Conservation (phyloP, 2,329 filamentous ascomycete species). For the Hypoxylon sp. region DNA sequence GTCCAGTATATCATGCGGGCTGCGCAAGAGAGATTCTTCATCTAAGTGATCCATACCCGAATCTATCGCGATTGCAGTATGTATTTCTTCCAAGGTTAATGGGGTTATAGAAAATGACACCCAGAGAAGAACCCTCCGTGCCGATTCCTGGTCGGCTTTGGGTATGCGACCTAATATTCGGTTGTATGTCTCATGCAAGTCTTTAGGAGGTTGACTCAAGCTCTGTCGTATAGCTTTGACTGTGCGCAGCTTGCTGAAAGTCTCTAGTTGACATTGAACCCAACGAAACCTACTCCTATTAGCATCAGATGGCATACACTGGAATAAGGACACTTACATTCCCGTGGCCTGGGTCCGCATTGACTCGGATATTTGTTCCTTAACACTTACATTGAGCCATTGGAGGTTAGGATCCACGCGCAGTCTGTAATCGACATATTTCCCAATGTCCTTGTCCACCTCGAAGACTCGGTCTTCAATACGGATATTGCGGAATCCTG, state of each 20-base stretch:
- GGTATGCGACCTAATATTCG: background rate
- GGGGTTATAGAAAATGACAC: conserved; percentile 15
- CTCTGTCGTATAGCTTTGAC: conserved; percentile 10
- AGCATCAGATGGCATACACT: background rate
- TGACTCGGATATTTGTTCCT: conserved; percentile 1
- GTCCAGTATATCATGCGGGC: conserved; percentile 15
- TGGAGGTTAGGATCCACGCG: conserved; percentile 12
- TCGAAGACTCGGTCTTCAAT: conserved; percentile 13
- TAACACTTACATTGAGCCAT: conserved; percentile 12
- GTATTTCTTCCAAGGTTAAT: conserved; percentile 19
- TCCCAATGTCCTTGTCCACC: conserved; percentile 13
- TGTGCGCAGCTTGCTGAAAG: conserved; percentile 10
- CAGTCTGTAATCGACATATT: conserved; percentile 9
- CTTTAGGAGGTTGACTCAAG: conserved; percentile 3
- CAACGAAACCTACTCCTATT: conserved; percentile 20
- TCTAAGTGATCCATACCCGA: conserved; percentile 2
- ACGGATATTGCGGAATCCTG: conserved; percentile 5
- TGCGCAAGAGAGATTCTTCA: conserved; percentile 16
- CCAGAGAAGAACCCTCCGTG: conserved; percentile 20
- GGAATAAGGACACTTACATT: conserved; percentile 2
- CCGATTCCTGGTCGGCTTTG: conserved; percentile 2
- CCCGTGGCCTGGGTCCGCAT: conserved; percentile 2
- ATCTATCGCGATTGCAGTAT: conserved; percentile 22
- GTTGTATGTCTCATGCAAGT: conserved; percentile 21
- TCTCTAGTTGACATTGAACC: conserved; percentile 25